These are phyloP conservation scores for Cytospora piceicola DNA, from an alignment of 2,329 filamentous ascomycete genomes.

Conservation along the genomic window DNA sequence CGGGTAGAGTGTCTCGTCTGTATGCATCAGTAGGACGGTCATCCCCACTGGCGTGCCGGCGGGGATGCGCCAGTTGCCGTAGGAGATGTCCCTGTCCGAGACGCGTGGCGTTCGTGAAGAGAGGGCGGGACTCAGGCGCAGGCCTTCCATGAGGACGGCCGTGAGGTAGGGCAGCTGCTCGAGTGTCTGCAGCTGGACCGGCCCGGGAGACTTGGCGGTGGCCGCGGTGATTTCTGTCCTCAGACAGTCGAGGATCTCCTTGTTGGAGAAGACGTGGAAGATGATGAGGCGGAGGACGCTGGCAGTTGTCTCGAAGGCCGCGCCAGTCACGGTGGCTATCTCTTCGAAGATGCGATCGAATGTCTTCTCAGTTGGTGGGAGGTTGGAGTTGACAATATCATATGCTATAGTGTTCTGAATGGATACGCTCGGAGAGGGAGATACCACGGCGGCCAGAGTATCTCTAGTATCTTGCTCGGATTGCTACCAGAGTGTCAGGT, in stretches of 20 bases:
- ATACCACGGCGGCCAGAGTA: background rate
- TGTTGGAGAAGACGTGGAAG: conserved; percentile 43
- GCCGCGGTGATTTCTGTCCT: conserved; percentile 39
- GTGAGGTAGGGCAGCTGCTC: conserved; percentile 45
- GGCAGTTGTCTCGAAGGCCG: conserved; percentile 45
- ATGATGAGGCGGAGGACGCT: conserved; percentile 41
- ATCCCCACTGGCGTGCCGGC: conserved; percentile 38
- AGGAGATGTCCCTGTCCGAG: conserved; percentile 11
- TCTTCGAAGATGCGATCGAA: conserved; percentile 41
- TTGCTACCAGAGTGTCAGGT: background rate
- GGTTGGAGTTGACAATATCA: conserved; percentile 12
- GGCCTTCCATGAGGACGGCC: conserved; percentile 49
- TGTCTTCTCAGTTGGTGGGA: conserved; percentile 42
- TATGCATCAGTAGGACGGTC: conserved; percentile 35
- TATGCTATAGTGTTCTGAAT: conserved; percentile 3
- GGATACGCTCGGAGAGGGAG: background rate
- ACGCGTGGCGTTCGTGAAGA: conserved; percentile 46
- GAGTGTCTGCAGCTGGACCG: background rate
- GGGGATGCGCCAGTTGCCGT: conserved; percentile 33
- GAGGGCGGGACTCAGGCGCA: conserved; percentile 49
- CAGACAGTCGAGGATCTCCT: conserved; percentile 37
- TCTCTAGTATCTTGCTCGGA: conserved; percentile 18
- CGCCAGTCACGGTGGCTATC: conserved; percentile 38
- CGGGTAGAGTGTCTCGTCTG: conserved; percentile 34
- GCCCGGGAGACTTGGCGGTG: background rate